Conservation (phyloP, 495 filamentous ascomycete genomes). For the Schizothecium vesticola region DNA sequence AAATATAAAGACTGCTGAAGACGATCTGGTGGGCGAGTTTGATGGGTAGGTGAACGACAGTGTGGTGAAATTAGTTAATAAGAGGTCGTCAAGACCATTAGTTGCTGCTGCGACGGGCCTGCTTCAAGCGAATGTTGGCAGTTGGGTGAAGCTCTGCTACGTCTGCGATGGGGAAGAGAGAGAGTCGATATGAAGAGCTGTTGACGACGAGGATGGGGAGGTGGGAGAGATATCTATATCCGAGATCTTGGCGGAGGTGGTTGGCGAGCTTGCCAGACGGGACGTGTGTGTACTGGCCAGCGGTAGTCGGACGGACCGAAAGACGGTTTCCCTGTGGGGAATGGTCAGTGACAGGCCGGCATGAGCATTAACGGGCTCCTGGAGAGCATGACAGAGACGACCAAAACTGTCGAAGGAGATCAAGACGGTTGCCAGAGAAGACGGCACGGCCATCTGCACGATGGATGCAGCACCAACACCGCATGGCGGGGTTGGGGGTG, state of each 20-base stretch:
- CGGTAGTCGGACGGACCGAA: constrained; percentile 44
- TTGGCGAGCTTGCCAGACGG: constrained; percentile 28
- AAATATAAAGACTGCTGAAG: neutral
- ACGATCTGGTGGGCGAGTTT: neutral
- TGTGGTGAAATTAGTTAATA: constrained; percentile 25
- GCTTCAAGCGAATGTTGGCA: constrained; percentile 46
- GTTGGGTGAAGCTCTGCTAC: constrained; percentile 45
- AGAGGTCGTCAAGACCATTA: constrained; percentile 34
- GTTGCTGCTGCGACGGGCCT: constrained; percentile 22
- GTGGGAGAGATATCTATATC: constrained; percentile 37
- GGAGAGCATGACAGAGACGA: constrained; percentile 40
- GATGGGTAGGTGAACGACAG: neutral
- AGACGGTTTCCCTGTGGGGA: constrained; percentile 37
- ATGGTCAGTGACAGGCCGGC: constrained; percentile 31
- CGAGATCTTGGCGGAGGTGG: constrained; percentile 32
- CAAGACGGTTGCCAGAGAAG: constrained; percentile 36
- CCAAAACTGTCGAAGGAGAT: constrained; percentile 39
- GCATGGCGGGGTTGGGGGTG: constrained; percentile 38
- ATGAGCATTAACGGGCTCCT: constrained; percentile 41
- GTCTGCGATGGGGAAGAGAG: constrained; percentile 30
- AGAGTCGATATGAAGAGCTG: constrained; percentile 34
- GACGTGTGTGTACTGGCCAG: constrained; percentile 27
- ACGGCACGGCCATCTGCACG: constrained; percentile 34
- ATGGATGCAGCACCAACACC: constrained; percentile 31
- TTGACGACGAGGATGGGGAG: constrained; percentile 29